phyloP scores from a whole-genome alignment of 257 asterid genomes.

The Paraleonurus japonicus region DNA sequence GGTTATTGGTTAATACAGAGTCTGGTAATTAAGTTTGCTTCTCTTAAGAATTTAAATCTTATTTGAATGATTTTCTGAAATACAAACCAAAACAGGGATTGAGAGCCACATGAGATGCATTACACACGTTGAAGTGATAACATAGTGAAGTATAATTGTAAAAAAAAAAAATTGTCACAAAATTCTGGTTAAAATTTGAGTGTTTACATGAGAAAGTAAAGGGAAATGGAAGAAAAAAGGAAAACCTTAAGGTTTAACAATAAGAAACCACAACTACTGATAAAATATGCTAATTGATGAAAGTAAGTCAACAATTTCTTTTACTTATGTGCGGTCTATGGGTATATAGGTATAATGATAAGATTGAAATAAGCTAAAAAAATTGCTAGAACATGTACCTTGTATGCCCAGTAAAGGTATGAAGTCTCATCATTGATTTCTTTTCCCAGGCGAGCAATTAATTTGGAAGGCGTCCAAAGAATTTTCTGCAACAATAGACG shows the following conservation, averaged over 20 bases:
- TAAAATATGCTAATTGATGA: neutral
- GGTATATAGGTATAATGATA: neutral
- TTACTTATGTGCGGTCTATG: neutral
- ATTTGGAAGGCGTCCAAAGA: slow-evolving; percentile 91
- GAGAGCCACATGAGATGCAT: neutral
- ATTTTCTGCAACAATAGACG: slow-evolving; percentile 45
- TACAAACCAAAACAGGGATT: neutral
- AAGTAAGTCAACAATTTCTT: neutral
- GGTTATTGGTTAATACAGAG: neutral
- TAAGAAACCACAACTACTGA: neutral
- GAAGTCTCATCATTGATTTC: slow-evolving; percentile 81
- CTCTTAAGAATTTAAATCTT: neutral
- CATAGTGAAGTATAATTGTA: neutral
- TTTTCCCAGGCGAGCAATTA: slow-evolving; percentile 83
- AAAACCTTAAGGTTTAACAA: neutral
- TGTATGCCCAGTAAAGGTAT: slow-evolving; percentile 89
- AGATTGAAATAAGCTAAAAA: neutral
- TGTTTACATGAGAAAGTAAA: neutral
- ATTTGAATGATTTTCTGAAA: neutral
- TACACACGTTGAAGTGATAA: neutral
- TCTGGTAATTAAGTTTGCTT: neutral
- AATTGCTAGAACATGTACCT: slow-evolving; percentile 43
- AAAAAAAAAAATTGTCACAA: too few species aligned
- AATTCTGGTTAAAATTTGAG: neutral
- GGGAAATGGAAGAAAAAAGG: neutral